These are phyloP conservation scores for Neonothopanus nambi DNA, from an alignment of 1,284 basidiomycete genomes.

Conservation along the genomic window DNA sequence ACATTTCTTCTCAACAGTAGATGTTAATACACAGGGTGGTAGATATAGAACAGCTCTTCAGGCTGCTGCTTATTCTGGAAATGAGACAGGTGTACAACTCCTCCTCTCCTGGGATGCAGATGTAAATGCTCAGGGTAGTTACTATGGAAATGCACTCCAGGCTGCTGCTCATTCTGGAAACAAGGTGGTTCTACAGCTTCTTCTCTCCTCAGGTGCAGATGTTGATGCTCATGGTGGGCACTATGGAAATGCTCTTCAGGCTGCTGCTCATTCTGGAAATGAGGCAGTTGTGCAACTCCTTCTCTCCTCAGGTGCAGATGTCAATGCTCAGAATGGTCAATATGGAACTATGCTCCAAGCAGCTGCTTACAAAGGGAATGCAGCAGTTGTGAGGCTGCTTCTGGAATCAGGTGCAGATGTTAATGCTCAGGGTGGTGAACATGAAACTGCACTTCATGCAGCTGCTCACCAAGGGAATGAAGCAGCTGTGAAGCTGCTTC, in stretches of 20 bases:
- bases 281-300: neutral
- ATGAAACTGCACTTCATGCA: neutral
- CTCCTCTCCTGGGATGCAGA: neutral
- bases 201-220: no score
- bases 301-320: neutral
- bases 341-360: neutral
- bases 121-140: neutral
- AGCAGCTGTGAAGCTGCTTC: no score
- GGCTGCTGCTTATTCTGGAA: no score
- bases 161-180: no score
- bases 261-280: neutral
- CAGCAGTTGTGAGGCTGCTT: neutral
- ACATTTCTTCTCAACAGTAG: neutral
- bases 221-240: no score
- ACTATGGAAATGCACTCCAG: no score
- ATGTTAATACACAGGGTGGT: slow-evolving; percentile 2
- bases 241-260: neutral
- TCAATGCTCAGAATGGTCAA: neutral
- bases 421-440: neutral
- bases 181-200: no score
- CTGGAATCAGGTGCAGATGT: no score
- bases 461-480: neutral
- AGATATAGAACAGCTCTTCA: neutral
- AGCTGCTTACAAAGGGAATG: neutral
- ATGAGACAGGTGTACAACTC: neutral